Base-by-base conservation (phyloP, 257 asterid species). In the Capsicum baccatum region DNA sequence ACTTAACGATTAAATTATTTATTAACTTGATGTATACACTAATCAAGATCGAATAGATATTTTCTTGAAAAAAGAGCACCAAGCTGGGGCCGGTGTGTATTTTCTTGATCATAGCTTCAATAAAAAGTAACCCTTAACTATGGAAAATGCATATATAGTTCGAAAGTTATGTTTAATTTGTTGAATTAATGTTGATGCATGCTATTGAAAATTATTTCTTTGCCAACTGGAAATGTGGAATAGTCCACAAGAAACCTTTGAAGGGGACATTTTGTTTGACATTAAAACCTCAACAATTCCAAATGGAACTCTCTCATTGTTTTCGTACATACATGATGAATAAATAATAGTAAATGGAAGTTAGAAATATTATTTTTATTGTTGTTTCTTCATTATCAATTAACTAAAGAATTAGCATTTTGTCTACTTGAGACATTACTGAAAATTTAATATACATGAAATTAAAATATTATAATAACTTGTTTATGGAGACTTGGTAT, bases 251-350 rank as follows among this genome's bases (percentile, higher is more conserved):
- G 81, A 54, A 76, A 76, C 26, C 81, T 54, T 8, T 76, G 81
- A 76, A 76, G 44, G 2, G 64, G 63, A 76, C 81, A 76, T 76
- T 52, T 76, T 13, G 81, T 52, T 76, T 76, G 81, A 76, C 81
- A 54, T 14, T 26, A 26, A 76, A 76, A 76, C 48, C 0, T 26
- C 9, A 21, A 74, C 44, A 74, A 52, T 13, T 15, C 47, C 63
- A 76, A 14, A 76, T 54, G 81, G 81, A 76, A 76, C 81, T 76
- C 47, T 50, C 59, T 50, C 44, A 19, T 7, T 6, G 62, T 21
- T 74, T 74, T 74, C 14, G 17, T 42, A 69, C 47, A 15, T 0
- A 39, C 39, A 52, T 48, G 44, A 74, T 11, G 6, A 33, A 60
- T 42, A 44, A 17, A 70, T 70, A 70, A 21, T 26, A 26, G 33